A percentile compares a stretch with the other conserved stretches of the same genome.
phyloP scores from a whole-genome alignment of 2,329 filamentous ascomycete genomes.

The Colletotrichum spinosum region DNA sequence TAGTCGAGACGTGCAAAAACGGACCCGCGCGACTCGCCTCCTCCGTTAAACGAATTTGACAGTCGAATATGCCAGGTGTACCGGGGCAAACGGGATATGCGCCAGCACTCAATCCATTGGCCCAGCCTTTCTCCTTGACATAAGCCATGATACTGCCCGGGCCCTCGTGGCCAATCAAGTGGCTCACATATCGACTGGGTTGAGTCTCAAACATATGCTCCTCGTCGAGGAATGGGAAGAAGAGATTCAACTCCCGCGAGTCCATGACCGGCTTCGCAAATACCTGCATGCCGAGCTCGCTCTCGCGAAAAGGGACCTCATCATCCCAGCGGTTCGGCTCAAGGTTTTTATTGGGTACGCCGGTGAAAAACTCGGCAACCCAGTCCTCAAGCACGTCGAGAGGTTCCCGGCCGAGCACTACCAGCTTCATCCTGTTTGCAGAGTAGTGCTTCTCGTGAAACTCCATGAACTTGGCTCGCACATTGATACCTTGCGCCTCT shows the following conservation, averaged over 20 bases:
- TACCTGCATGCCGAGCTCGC: slow-evolving; percentile 73
- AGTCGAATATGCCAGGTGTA: slow-evolving; percentile 79
- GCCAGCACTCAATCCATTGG: slow-evolving; percentile 83
- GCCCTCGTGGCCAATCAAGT: slow-evolving; percentile 91
- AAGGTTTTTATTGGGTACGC: slow-evolving; percentile 84
- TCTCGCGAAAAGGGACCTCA: slow-evolving; percentile 61
- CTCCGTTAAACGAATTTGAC: slow-evolving; percentile 83
- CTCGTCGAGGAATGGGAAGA: slow-evolving; percentile 88
- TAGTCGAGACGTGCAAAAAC: slow-evolving; percentile 3
- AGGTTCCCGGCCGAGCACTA: slow-evolving; percentile 83
- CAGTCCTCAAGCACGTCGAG: slow-evolving; percentile 86
- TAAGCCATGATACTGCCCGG: slow-evolving; percentile 92
- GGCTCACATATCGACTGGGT: slow-evolving; percentile 86
- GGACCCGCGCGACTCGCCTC: slow-evolving; percentile 64
- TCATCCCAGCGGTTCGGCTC: slow-evolving; percentile 67
- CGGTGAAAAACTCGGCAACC: slow-evolving; percentile 86
- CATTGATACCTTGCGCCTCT: slow-evolving; percentile 82
- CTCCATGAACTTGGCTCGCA: slow-evolving; percentile 90
- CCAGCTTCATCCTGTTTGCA: slow-evolving; percentile 92
- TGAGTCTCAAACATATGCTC: slow-evolving; percentile 83
- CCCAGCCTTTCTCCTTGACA: slow-evolving; percentile 91
- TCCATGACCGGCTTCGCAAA: slow-evolving; percentile 96
- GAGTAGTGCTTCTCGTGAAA: slow-evolving; percentile 93
- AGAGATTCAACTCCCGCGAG: slow-evolving; percentile 80
- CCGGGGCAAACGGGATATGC: slow-evolving; percentile 82